These are phyloP conservation scores for Oryza officinalis DNA, from an alignment of 176 grass and related monocot species.

Conservation along the genomic window DNA sequence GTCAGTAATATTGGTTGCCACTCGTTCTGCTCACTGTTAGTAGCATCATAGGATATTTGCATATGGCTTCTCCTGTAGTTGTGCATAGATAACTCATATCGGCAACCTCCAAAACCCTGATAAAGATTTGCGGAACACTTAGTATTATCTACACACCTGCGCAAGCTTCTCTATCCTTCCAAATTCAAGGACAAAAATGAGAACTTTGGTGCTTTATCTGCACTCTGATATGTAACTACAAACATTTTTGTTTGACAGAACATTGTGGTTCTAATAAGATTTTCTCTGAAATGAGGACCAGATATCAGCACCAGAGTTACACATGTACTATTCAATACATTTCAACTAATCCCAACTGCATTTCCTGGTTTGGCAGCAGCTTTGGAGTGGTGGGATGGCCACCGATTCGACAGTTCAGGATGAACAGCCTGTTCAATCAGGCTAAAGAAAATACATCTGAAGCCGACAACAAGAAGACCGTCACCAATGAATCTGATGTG, in stretches of 20 bases:
- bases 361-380: constrained; percentile 29
- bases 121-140: background rate
- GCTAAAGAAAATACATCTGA: constrained; percentile 54
- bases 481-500: background rate
- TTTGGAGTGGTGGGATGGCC: constrained; percentile 88
- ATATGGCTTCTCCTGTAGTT: background rate
- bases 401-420: constrained; percentile 72
- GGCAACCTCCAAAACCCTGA: background rate
- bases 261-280: background rate
- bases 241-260: background rate
- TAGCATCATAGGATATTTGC: constrained; percentile 16
- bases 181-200: background rate
- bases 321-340: background rate
- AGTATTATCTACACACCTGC: background rate
- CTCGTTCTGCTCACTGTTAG: constrained; percentile 17
- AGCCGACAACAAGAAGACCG: constrained; percentile 29
- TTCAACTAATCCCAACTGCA: constrained; percentile 15
- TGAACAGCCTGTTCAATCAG: constrained; percentile 77
- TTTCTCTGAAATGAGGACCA: background rate
- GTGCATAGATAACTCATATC: background rate
- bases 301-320: background rate
- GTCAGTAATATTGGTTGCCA: background rate
- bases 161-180: background rate
- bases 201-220: constrained; percentile 16
- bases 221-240: constrained; percentile 11